Base-by-base conservation (phyloP, 2,329 filamentous ascomycete genomes). In the Myriangium duriaei region DNA sequence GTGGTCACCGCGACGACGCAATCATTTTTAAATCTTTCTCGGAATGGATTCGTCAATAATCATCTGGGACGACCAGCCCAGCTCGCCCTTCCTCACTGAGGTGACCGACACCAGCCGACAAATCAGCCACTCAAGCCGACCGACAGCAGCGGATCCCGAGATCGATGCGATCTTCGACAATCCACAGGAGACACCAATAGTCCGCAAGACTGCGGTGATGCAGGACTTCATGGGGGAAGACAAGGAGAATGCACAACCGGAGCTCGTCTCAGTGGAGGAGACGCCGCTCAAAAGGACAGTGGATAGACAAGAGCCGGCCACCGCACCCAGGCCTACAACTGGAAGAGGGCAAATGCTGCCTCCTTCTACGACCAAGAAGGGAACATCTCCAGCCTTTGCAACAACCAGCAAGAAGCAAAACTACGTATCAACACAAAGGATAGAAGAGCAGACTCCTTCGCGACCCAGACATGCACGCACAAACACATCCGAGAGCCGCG, bases 31-130 rank as follows among this genome's bases (percentile, higher is more conserved):
- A 31, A 37, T 37, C 16, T 29, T 18, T 33, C 17, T 30, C 17
- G 30, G 30, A 14, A 34, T 34, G 32, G 15, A 34, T n/a, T 29
- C 30, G 19, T 39, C 36, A 10, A 39, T 45, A 17, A 58, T 56
- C 33, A 52, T 52, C 32, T 61, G 54, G 50, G 54, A 63, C 45
- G 56, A 63, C 30, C 58, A 57, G 15, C 60, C 61, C 4, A 67
- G 63, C 39, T 69, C 65, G 26, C 66, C 66, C 11, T 69, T 68
- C 48, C 49, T 65, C n/a, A 53, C 59, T 30, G 58, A 67, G 38
- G 49, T 67, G 35, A 60, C 61, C 12, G 47, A 59, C 16, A 42
- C 47, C 9, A 55, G 49, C 47, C 46, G 54, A 37, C 47, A 45
- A 9, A 40, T 51, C 11, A 56, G 50, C 47, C 49, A 37, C 16